phyloP scores from a whole-genome alignment of 140 eudicot species.

The Bidens hawaiensis region DNA sequence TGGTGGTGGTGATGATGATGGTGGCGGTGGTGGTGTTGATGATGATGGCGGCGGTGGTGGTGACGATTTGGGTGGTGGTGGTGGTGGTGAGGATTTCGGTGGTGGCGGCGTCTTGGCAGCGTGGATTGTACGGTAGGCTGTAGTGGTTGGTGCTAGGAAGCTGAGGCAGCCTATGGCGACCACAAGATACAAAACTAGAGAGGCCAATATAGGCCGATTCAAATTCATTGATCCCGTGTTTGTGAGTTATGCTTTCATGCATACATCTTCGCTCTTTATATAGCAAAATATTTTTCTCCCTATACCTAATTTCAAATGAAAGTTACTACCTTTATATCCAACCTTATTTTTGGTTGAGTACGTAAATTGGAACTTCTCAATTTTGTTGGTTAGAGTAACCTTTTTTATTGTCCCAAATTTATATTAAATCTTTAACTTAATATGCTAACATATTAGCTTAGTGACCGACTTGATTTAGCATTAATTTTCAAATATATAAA shows the following conservation, averaged over 20 bases:
- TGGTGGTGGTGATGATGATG: too few species aligned
- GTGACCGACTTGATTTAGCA: too few species aligned
- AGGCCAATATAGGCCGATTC: conserved; percentile 13
- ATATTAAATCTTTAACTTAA: too few species aligned
- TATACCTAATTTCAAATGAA: background rate
- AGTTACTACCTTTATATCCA: background rate
- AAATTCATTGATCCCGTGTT: background rate
- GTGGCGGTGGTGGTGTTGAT: too few species aligned
- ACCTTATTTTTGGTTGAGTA: background rate
- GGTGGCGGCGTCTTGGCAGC: background rate
- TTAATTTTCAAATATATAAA: too few species aligned
- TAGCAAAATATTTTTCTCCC: background rate
- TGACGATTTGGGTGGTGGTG: too few species aligned
- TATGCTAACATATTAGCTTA: too few species aligned
- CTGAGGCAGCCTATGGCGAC: conserved; percentile 26
- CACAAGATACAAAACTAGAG: conserved; percentile 29
- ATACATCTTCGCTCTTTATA: conserved; percentile 13
- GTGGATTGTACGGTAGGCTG: conserved; percentile 8
- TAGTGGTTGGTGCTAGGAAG: conserved; percentile 15
- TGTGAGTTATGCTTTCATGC: background rate
- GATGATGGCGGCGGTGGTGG: too few species aligned
- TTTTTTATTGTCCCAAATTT: too few species aligned
- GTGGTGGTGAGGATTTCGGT: too few species aligned
- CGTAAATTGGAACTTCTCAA: background rate
- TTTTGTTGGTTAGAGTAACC: conserved; percentile 1